A percentile compares a stretch with the other conserved stretches of the same genome.
Conservation (phyloP, 2,329 filamentous ascomycete species). For the Phaeosphaeria sp. region DNA sequence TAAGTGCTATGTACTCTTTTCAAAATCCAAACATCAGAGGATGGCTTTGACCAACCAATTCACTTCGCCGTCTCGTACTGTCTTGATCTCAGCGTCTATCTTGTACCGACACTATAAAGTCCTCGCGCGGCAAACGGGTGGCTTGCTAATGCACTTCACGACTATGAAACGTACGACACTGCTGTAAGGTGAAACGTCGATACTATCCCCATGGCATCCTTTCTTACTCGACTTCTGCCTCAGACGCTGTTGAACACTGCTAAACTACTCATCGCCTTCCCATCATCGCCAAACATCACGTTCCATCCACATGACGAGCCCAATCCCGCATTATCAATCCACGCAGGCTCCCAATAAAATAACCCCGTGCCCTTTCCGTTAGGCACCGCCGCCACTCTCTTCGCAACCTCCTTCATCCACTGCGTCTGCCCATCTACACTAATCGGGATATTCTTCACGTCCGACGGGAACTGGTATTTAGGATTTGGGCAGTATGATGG, state of each 20-base stretch:
- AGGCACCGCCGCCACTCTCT: conserved; percentile 60
- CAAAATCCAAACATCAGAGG: conserved; percentile 38
- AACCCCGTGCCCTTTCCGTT: conserved; percentile 62
- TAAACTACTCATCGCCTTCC: conserved; percentile 64
- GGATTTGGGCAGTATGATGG: conserved; percentile 69
- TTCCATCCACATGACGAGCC: conserved; percentile 72
- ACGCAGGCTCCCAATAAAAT: conserved; percentile 79
- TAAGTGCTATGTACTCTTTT: conserved; percentile 41
- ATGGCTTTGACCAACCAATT: conserved; percentile 32
- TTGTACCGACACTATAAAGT: background rate
- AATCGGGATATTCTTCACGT: conserved; percentile 67
- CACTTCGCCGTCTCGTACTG: background rate
- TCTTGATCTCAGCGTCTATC: background rate
- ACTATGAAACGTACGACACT: background rate
- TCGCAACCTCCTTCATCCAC: conserved; percentile 67
- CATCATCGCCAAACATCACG: conserved; percentile 65
- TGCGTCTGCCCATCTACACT: conserved; percentile 67
- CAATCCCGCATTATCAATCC: conserved; percentile 69
- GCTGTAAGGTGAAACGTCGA: background rate
- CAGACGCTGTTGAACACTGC: conserved; percentile 61
- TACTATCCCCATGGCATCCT: no score
- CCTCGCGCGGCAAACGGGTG: no score
- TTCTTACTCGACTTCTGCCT: no score
- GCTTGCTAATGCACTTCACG: no score
- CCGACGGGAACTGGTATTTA: conserved; percentile 64